Evolutionary conservation across 2,329 filamentous ascomycete genomes (phyloP), one percentile per base, ranked within the genome.

Genomic region (Colletotrichum sp.): DNA sequence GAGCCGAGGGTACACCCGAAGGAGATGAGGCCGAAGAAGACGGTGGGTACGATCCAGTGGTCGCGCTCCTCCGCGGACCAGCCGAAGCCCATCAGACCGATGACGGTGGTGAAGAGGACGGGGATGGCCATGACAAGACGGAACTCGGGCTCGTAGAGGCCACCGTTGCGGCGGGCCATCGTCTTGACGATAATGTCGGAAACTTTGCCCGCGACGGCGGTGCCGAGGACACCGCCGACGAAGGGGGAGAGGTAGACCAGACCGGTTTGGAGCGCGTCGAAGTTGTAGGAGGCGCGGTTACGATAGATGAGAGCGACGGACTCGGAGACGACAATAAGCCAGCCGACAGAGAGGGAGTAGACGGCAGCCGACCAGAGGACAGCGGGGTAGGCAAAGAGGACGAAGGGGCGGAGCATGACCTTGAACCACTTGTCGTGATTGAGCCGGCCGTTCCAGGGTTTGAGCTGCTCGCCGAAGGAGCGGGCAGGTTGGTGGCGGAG

Each of bases 51-150:
- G 69, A 98, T 98, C 95, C 95, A 99, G 26, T 90, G 88, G 80
- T 98, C 92, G 28, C 89, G 88, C 72, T 93, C 90, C 77, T 95
- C 84, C 0, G 94, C 95, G 12, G 94, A 96, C 97, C 96, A 99
- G n/a, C 96, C 96, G 81, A 97, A 99, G 3, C 96, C 96, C 93
- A 98, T 98, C 18, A 99, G 90, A 0, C 97, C 97, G 36, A 96
- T 92, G 2, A 93, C 92, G 0, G 96, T 98, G 5, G 92, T 92
- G 70, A 98, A 81, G 1, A 94, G 88, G 36, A 98, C 93, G 0
- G 96, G 96, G 5, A 94, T 85, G 0, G 92, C 95, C 96, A 99
- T 98, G 59, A 98, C 90, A 0, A 98, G 90, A 8, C 96, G 92
- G 82, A 98, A 99, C 84, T 99, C 96, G 1, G 96, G 96, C 84